These are phyloP conservation scores for Colletotrichum godetiae DNA, from an alignment of 2,329 filamentous ascomycete genomes.

Conservation along the genomic window DNA sequence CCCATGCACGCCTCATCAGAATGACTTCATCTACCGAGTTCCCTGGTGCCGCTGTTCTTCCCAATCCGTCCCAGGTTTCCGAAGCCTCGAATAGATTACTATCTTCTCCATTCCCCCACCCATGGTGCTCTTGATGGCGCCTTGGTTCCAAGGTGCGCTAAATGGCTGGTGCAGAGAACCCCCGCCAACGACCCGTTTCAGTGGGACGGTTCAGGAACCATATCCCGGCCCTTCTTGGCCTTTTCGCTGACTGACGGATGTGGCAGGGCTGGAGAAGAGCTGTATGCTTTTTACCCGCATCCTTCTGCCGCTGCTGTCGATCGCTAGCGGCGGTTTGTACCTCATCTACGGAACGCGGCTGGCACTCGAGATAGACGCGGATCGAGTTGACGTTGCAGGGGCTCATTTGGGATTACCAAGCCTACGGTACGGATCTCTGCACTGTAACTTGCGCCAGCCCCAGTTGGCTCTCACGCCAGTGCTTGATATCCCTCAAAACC, in stretches of 20 bases:
- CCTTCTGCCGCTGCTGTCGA: conserved; percentile 3
- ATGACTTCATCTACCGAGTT: conserved; percentile 25
- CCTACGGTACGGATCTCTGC: background rate
- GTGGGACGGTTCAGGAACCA: conserved; percentile 32
- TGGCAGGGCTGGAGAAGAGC: conserved; percentile 12
- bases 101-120: conserved; percentile 20
- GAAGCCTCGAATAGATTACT: conserved; percentile 35
- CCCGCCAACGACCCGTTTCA: conserved; percentile 29
- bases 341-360: background rate
- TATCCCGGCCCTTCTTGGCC: conserved; percentile 16
- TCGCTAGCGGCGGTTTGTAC: background rate
- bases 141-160: conserved; percentile 14
- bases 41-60: background rate
- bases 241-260: conserved; percentile 5
- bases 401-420: background rate
- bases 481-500: background rate
- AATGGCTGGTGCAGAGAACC: conserved; percentile 11
- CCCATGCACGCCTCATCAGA: conserved; percentile 10
- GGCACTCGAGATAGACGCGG: background rate
- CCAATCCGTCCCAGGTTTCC: conserved; percentile 32
- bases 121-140: conserved; percentile 7
- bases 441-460: background rate
- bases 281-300: background rate
- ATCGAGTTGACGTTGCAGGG: background rate
- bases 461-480: background rate